Evolutionary conservation across 305 asterid species (phyloP).

Genomic region (Salvia sclarea): DNA sequence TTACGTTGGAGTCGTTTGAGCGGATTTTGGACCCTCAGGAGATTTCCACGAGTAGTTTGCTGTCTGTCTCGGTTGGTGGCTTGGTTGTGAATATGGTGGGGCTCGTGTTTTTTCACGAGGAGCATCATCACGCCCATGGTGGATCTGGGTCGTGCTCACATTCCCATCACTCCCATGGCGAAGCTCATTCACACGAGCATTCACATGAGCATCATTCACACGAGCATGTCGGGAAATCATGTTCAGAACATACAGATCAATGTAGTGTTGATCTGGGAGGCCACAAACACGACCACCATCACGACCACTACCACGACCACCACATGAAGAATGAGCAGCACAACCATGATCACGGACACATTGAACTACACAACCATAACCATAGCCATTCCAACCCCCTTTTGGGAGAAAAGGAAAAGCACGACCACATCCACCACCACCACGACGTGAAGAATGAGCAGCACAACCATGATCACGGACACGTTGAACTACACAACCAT

Average conservation of each 20-base stretch:
- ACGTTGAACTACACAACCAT: conserved; percentile 9
- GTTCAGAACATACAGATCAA: conserved; percentile 30
- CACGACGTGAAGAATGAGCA: conserved; percentile 1
- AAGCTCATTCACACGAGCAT: conserved; percentile 27
- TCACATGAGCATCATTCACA: conserved; percentile 40
- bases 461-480: conserved; percentile 6
- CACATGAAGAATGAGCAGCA: not conserved
- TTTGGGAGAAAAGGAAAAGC: conserved; percentile 35
- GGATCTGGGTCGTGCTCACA: conserved; percentile 77
- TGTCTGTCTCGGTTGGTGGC: conserved; percentile 84
- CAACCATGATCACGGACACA: conserved; percentile 7
- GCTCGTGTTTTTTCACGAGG: conserved; percentile 88
- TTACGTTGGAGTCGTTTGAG: conserved; percentile 83
- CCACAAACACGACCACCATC: conserved; percentile 3
- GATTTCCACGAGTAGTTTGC: conserved; percentile 76
- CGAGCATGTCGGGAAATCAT: conserved; percentile 36
- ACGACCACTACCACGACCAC: conserved; percentile 3
- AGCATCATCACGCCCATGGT: conserved; percentile 98
- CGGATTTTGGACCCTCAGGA: conserved; percentile 94
- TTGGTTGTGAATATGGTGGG: conserved; percentile 84
- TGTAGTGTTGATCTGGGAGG: conserved; percentile 33
- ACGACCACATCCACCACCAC: conserved; percentile 34
- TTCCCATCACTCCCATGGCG: conserved; percentile 44
- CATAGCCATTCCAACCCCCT: conserved; percentile 29
- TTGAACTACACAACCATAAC: conserved; percentile 6